These are phyloP conservation scores for Trifolium pratense DNA, from an alignment of 306 rosid species.

Conservation along the genomic window DNA sequence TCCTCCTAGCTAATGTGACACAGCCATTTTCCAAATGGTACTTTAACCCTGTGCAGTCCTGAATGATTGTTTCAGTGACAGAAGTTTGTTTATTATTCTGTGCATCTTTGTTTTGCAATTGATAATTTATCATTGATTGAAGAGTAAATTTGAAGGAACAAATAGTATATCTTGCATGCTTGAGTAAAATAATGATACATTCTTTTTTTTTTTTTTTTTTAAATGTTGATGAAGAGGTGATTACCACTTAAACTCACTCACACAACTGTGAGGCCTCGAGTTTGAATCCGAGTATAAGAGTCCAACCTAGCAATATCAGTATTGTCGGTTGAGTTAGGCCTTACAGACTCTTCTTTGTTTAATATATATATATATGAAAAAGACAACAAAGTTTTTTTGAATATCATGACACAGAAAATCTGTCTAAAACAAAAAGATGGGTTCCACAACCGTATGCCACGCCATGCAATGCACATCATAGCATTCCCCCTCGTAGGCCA, in stretches of 20 bases:
- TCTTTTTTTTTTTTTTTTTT: not conserved
- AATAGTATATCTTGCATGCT: too few relatives aligned
- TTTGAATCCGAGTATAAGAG: too few relatives aligned
- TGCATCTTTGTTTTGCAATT: too few relatives aligned
- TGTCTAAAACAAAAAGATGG: not conserved
- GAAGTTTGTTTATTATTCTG: too few relatives aligned
- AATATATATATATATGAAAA: conserved; percentile 9
- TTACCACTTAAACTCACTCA: too few relatives aligned
- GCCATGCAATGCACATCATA: conserved; percentile 40
- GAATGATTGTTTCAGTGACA: not conserved
- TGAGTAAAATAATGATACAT: not conserved
- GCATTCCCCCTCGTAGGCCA: conserved; percentile 37
- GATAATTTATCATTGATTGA: too few relatives aligned
- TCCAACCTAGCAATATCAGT: too few relatives aligned
- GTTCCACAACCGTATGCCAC: conserved; percentile 20
- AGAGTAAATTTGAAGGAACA: too few relatives aligned
- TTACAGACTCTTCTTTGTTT: not conserved
- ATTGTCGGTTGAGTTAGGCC: too few relatives aligned
- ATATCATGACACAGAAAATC: conserved; percentile 4
- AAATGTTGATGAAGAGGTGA: too few relatives aligned
- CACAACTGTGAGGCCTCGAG: too few relatives aligned
- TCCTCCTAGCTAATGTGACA: not conserved
- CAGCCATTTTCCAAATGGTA: not conserved
- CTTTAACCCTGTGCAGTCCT: not conserved
- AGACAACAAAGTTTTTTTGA: not conserved